Evolutionary conservation across 2,329 filamentous ascomycete species (phyloP).

Genomic region (Fusarium sp.): DNA sequence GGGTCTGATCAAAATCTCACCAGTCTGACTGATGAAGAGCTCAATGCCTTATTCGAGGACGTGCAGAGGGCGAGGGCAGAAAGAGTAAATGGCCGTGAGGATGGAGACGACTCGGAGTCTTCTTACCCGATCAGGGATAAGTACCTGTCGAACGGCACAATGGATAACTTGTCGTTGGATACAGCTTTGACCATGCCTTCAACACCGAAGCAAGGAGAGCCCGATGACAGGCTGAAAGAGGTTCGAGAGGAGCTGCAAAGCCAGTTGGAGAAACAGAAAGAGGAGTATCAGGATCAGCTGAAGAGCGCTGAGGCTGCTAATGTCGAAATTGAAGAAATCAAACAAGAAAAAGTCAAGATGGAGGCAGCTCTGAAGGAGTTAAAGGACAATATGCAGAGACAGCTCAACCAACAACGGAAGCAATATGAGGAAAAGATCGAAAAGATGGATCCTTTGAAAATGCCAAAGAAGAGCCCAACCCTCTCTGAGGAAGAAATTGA

Average conservation of each 20-base stretch:
- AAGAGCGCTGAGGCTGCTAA: constrained; percentile 80
- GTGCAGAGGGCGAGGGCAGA: constrained; percentile 88
- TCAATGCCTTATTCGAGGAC: constrained; percentile 94
- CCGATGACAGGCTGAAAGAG: constrained; percentile 80
- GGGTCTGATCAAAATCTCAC: constrained; percentile 93
- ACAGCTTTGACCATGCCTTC: constrained; percentile 95
- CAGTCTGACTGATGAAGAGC: constrained; percentile 90
- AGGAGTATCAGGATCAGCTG: constrained; percentile 83
- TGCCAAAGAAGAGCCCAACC: constrained; percentile 70
- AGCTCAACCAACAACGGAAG: constrained; percentile 85
- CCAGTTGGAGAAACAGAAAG: constrained; percentile 86
- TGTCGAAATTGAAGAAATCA: constrained; percentile 85
- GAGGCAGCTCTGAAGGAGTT: constrained; percentile 81
- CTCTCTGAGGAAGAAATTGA: constrained; percentile 80
- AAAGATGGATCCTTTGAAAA: constrained; percentile 75
- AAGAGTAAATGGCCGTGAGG: constrained; percentile 78
- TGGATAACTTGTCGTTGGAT: constrained; percentile 96
- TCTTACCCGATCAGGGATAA: constrained; percentile 94
- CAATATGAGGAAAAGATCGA: constrained; percentile 88
- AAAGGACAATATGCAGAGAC: constrained; percentile 90
- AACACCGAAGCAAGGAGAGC: constrained; percentile 83
- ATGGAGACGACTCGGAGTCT: constrained; percentile 91
- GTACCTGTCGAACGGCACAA: constrained; percentile 92
- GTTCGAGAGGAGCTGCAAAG: constrained; percentile 86
- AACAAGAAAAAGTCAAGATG: constrained; percentile 86